phyloP scores from a whole-genome alignment of 163 green algal genomes.

The Volvox carteri region DNA sequence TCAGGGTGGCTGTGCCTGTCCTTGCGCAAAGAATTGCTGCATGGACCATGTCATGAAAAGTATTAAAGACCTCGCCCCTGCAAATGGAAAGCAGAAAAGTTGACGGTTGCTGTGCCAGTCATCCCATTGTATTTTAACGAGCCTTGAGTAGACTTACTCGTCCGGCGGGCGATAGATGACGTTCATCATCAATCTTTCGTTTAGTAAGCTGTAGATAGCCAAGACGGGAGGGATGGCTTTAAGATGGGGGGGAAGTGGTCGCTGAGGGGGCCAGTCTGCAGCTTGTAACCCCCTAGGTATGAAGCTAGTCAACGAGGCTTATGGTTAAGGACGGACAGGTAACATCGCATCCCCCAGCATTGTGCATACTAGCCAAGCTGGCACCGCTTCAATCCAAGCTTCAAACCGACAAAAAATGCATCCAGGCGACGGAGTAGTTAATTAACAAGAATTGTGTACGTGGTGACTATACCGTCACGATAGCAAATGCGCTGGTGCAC shows the following conservation, averaged over 20 bases:
- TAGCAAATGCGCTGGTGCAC: too few species aligned
- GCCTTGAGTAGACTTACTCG: background rate
- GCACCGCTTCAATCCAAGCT: background rate
- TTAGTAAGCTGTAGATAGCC: too few species aligned
- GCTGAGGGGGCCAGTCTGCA: background rate
- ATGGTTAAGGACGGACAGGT: too few species aligned
- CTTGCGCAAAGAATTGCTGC: conserved; percentile 9
- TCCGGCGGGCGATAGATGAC: background rate
- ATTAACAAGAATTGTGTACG: too few species aligned
- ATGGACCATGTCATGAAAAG: conserved; percentile 36
- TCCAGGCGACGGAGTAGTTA: too few species aligned
- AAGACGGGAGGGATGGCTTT: too few species aligned
- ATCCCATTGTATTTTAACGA: background rate
- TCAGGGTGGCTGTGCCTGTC: conserved; percentile 1
- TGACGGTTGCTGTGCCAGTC: background rate
- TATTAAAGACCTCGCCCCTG: conserved; percentile 37
- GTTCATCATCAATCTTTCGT: too few species aligned
- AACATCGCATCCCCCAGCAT: too few species aligned
- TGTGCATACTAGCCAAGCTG: too few species aligned
- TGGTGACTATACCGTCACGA: too few species aligned
- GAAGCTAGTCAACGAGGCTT: too few species aligned
- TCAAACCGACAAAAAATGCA: background rate
- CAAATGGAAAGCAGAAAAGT: background rate
- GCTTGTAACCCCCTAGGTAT: too few species aligned
- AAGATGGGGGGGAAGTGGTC: background rate